Conservation (phyloP, 139 green algal genomes). For the Tetraselmis chui region DNA sequence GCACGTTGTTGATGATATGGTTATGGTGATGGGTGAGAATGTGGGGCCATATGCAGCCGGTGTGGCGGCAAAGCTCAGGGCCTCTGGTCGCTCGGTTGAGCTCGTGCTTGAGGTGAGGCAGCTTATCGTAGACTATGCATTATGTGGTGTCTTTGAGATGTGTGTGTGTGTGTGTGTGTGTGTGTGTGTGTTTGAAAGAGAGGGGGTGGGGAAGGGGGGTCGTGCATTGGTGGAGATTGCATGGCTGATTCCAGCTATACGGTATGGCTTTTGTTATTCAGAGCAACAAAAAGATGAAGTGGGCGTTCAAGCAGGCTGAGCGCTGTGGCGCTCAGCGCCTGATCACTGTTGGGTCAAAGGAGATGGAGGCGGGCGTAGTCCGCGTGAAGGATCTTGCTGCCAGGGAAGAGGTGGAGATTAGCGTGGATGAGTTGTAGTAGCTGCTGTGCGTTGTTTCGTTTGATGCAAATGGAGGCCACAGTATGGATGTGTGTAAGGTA, state of each 20-base stretch:
- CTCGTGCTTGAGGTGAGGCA: slow-evolving; percentile 71
- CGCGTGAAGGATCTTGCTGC: slow-evolving; percentile 72
- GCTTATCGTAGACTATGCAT: too few species aligned
- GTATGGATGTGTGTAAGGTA: too few species aligned
- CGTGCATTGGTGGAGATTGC: too few species aligned
- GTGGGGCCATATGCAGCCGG: slow-evolving; percentile 48
- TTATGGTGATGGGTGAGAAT: slow-evolving; percentile 65
- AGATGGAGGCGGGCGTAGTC: slow-evolving; percentile 73
- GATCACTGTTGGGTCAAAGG: slow-evolving; percentile 70
- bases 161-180: too few species aligned
- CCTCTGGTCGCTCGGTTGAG: slow-evolving; percentile 71
- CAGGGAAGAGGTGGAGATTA: slow-evolving; percentile 70
- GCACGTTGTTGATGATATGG: slow-evolving; percentile 72
- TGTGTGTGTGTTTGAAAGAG: too few species aligned
- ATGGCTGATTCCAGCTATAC: too few species aligned
- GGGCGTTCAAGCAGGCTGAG: slow-evolving; percentile 70
- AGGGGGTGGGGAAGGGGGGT: too few species aligned
- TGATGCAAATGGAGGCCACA: too few species aligned
- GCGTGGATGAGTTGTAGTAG: slow-evolving; percentile 44
- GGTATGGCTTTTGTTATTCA: too few species aligned
- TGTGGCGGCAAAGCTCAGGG: slow-evolving; percentile 61
- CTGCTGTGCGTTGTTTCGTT: not conserved
- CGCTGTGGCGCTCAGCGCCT: slow-evolving; percentile 52
- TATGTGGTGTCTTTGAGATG: too few species aligned
- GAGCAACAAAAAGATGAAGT: slow-evolving; percentile 80